These are phyloP conservation scores for Wallemia mellicola DNA, from an alignment of 1,284 basidiomycete genomes.

Conservation along the genomic window DNA sequence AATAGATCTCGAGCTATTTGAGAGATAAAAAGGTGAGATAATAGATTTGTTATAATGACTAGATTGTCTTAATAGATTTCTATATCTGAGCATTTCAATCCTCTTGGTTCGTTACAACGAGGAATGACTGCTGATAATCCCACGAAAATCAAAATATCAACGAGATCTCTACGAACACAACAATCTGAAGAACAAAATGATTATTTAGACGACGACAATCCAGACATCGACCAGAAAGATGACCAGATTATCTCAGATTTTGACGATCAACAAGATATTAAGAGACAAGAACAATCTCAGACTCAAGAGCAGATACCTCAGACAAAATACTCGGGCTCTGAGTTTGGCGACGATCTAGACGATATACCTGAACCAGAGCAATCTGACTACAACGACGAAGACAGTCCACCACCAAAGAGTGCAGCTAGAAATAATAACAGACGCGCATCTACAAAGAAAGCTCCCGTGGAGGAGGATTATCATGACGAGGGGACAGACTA, in stretches of 20 bases:
- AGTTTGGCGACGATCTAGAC: neutral
- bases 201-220: neutral
- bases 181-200: neutral
- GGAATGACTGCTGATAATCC: neutral
- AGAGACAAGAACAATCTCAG: neutral
- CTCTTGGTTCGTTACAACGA: neutral
- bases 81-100: neutral
- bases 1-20: neutral
- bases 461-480: neutral
- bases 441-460: neutral
- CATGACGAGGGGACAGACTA: neutral
- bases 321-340: neutral
- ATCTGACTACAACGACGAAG: neutral
- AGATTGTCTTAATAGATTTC: neutral
- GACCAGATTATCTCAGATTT: no score
- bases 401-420: neutral
- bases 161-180: neutral
- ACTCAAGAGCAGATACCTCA: neutral
- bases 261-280: neutral
- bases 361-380: neutral
- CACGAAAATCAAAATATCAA: neutral
- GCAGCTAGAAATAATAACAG: neutral
- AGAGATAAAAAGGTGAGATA: no score
- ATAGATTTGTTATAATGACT: neutral
- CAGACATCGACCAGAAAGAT: neutral